These are phyloP conservation scores for Xanthoconium stramineum DNA, from an alignment of 768 basidiomycete species.

Conservation along the genomic window DNA sequence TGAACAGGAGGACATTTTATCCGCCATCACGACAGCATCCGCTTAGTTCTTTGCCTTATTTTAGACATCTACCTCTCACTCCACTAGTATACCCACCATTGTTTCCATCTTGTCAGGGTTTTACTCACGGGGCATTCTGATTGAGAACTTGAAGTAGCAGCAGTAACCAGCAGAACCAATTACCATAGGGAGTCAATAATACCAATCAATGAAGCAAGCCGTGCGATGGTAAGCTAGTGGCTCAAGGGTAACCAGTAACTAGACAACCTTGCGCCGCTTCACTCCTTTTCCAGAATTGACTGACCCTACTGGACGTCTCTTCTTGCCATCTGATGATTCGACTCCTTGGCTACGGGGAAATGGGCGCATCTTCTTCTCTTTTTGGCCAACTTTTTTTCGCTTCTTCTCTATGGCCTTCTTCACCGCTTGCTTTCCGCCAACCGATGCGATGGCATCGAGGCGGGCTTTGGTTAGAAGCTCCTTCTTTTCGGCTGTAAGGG, in stretches of 20 bases:
- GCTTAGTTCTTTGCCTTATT: conserved; percentile 16
- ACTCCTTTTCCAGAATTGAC: conserved; percentile 5
- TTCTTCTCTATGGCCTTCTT: conserved; percentile 89
- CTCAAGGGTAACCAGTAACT: background rate
- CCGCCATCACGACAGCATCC: conserved; percentile 18
- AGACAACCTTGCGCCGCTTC: conserved; percentile 26
- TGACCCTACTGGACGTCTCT: conserved; percentile 13
- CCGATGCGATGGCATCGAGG: conserved; percentile 72
- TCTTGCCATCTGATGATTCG: conserved; percentile 11
- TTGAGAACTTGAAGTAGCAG: conserved; percentile 27
- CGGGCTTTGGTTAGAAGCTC: conserved; percentile 68
- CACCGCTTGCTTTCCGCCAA: conserved; percentile 77
- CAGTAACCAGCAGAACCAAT: conserved; percentile 26
- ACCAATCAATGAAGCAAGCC: conserved; percentile 3
- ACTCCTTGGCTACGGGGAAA: conserved; percentile 36
- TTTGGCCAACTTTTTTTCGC: conserved; percentile 81
- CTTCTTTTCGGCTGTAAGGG: conserved; percentile 67
- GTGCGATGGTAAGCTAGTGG: background rate
- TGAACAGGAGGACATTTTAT: conserved; percentile 51
- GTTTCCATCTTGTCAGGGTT: conserved; percentile 26
- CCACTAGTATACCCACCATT: conserved; percentile 29
- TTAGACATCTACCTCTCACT: conserved; percentile 23
- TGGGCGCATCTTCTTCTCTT: conserved; percentile 85
- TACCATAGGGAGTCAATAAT: conserved; percentile 31
- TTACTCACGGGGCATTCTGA: conserved; percentile 24